Conservation (phyloP, 192 early-diverging fungal species). For the Linnemannia elongata region DNA sequence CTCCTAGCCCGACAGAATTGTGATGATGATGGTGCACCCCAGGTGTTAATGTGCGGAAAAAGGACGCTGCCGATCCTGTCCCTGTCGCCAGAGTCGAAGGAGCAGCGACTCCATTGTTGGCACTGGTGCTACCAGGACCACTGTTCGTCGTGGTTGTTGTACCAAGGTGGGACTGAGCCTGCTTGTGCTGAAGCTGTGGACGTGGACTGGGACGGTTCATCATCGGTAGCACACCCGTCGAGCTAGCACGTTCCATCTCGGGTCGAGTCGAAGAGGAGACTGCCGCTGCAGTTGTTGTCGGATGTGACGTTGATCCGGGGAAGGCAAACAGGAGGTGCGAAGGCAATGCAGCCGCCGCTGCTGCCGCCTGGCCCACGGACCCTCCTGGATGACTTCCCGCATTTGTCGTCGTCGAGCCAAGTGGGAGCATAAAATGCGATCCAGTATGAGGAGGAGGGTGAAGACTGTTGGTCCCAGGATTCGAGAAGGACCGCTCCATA, state of each 20-base stretch:
- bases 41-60: slow-evolving; percentile 6
- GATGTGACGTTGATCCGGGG: slow-evolving; percentile 3
- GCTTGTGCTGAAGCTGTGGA: slow-evolving; percentile 6
- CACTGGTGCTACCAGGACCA: background rate
- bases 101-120: background rate
- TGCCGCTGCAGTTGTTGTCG: background rate
- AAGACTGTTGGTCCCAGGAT: slow-evolving; percentile 17
- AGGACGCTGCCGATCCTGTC: background rate
- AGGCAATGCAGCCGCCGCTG: slow-evolving; percentile 8
- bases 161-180: background rate
- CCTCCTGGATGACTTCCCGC: background rate
- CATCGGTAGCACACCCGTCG: slow-evolving; percentile 27
- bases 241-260: slow-evolving; percentile 35
- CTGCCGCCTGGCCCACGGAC: background rate
- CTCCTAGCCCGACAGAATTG: background rate
- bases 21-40: background rate
- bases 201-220: slow-evolving; percentile 7
- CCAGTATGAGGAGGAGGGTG: slow-evolving; percentile 16
- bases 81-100: no score
- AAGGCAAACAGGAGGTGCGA: slow-evolving; percentile 26
- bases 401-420: background rate
- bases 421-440: slow-evolving; percentile 23
- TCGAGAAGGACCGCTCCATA: slow-evolving; percentile 45
- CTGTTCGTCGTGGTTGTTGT: background rate
- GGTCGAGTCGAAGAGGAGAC: background rate